Evolutionary conservation across 352 stramenopile species (phyloP).

Genomic region (Sclerospora graminicola): DNA sequence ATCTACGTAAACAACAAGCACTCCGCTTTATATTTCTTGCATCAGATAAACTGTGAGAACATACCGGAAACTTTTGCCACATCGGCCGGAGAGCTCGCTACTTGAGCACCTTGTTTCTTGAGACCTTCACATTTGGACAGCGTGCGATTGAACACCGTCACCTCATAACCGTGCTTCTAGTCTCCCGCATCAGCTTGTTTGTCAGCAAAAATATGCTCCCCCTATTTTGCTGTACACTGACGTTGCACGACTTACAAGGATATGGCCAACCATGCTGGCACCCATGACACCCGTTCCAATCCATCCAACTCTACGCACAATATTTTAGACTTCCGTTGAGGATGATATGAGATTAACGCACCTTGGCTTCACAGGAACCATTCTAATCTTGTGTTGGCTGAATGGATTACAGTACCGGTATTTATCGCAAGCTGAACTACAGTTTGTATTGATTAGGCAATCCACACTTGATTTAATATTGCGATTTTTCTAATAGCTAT

Average conservation of each 20-base stretch:
- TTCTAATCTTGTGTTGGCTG: too few species aligned
- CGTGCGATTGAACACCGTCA: conserved; percentile 83
- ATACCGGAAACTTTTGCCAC: background rate
- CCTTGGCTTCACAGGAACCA: too few species aligned
- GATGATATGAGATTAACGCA: too few species aligned
- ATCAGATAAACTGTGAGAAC: conserved; percentile 1
- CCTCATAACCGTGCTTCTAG: conserved; percentile 73
- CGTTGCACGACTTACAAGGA: conserved; percentile 41
- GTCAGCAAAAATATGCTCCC: background rate
- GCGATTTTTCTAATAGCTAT: too few species aligned
- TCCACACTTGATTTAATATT: too few species aligned
- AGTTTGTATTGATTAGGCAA: too few species aligned
- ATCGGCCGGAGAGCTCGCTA: conserved; percentile 36
- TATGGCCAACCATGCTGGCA: conserved; percentile 80
- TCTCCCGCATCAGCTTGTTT: background rate
- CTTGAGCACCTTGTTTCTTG: background rate
- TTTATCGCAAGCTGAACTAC: too few species aligned
- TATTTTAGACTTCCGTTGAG: background rate
- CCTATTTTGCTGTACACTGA: background rate
- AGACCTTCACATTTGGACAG: conserved; percentile 69
- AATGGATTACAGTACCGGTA: too few species aligned
- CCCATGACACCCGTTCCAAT: conserved; percentile 86
- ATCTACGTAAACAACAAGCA: conserved; percentile 26
- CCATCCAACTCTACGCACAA: conserved; percentile 56
- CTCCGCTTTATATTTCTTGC: conserved; percentile 36